Percentiles rank a stretch among this genome's conserved stretches.
phyloP scores from a whole-genome alignment of 2,329 filamentous ascomycete genomes.

The Scorias spongiosa region DNA sequence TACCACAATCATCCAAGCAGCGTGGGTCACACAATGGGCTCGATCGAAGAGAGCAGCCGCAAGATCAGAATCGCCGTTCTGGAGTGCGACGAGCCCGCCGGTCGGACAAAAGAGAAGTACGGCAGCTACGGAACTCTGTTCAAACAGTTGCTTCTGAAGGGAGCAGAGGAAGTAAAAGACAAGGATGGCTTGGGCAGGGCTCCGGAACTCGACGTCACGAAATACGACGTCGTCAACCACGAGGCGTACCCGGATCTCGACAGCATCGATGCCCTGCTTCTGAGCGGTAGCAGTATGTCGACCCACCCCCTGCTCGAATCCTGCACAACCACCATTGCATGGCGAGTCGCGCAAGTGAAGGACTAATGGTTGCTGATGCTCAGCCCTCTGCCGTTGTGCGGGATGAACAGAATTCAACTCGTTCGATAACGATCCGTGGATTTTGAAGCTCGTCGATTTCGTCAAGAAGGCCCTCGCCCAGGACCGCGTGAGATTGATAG shows the following conservation, averaged over 20 bases:
- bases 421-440: slow-evolving; percentile 63
- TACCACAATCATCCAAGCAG: neutral
- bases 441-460: slow-evolving; percentile 56
- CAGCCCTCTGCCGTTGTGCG: slow-evolving; percentile 7
- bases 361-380: slow-evolving; percentile 1
- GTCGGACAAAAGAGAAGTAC: slow-evolving; percentile 47
- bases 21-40: neutral
- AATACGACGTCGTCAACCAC: slow-evolving; percentile 55
- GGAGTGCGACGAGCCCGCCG: slow-evolving; percentile 68
- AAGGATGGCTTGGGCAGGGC: slow-evolving; percentile 31
- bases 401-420: slow-evolving; percentile 45
- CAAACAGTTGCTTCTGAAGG: slow-evolving; percentile 34
- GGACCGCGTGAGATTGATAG: slow-evolving; percentile 53
- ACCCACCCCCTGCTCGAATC: neutral
- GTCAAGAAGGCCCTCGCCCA: slow-evolving; percentile 44
- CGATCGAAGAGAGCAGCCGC: neutral
- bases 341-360: slow-evolving; percentile 8
- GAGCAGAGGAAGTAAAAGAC: slow-evolving; percentile 29
- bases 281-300: slow-evolving; percentile 45
- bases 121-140: slow-evolving; percentile 55
- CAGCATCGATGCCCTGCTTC: slow-evolving; percentile 64
- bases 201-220: slow-evolving; percentile 41
- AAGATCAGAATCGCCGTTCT: slow-evolving; percentile 66
- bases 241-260: slow-evolving; percentile 57
- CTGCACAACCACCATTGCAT: too few relatives aligned